These are phyloP conservation scores for Candida chilensis DNA, from an alignment of 805 yeast species.

Conservation along the genomic window DNA sequence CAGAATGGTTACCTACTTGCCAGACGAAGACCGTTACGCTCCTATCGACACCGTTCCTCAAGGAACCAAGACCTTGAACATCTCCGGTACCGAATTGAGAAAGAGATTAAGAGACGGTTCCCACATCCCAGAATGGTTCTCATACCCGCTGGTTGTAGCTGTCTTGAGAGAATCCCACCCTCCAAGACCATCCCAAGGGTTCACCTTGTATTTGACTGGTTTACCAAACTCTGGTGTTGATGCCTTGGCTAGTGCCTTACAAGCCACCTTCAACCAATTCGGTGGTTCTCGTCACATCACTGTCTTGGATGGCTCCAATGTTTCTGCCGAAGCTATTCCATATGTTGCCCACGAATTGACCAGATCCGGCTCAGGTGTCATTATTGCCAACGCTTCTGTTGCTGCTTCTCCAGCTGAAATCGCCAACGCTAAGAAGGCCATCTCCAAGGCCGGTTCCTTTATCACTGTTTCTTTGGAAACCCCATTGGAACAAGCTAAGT, in stretches of 20 bases:
- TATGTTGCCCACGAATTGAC: conserved; percentile 68
- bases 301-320: conserved; percentile 28
- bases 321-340: conserved; percentile 32
- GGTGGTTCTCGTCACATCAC: conserved; percentile 78
- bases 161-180: conserved; percentile 90
- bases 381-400: conserved; percentile 42
- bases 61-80: conserved; percentile 75
- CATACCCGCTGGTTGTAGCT: conserved; percentile 91
- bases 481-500: conserved; percentile 32
- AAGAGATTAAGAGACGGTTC: conserved; percentile 79
- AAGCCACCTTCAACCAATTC: conserved; percentile 84
- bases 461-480: conserved; percentile 43
- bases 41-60: conserved; percentile 88
- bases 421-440: conserved; percentile 26
- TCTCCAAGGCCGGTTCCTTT: conserved; percentile 42
- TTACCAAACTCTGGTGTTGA: conserved; percentile 50
- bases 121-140: conserved; percentile 93
- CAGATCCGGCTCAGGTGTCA: conserved; percentile 89
- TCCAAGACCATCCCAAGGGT: conserved; percentile 85
- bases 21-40: conserved; percentile 90
- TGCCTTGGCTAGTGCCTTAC: conserved; percentile 72
- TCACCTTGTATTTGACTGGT: conserved; percentile 62
- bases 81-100: conserved; percentile 92
- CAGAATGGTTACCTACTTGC: conserved; percentile 93
- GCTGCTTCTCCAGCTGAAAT: conserved; percentile 36